Conservation (phyloP, 2,329 filamentous ascomycete genomes). For the Colletotrichum tamarilloi region DNA sequence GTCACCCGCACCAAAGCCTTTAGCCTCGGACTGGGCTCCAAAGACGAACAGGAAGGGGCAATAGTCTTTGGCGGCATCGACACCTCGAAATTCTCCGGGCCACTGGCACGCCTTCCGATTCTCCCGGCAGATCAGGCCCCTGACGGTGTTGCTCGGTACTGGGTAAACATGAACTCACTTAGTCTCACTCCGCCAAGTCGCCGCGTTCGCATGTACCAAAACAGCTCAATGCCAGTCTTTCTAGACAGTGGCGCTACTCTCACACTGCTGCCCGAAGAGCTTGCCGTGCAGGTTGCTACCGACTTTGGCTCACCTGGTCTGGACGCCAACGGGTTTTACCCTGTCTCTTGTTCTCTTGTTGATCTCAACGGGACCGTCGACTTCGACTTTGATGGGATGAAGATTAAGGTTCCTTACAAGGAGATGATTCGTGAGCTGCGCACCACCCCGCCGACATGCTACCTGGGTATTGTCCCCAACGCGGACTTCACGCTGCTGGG, state of each 20-base stretch:
- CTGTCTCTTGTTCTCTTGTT: constrained; percentile 57
- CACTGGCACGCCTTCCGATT: constrained; percentile 70
- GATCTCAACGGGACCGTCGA: constrained; percentile 55
- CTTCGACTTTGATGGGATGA: constrained; percentile 60
- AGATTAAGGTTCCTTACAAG: constrained; percentile 59
- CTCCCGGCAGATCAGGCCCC: constrained; percentile 64
- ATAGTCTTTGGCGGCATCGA: constrained; percentile 77
- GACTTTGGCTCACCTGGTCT: constrained; percentile 57
- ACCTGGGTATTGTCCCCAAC: constrained; percentile 61
- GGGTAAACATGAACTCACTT: constrained; percentile 60
- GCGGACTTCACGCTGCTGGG: constrained; percentile 64
- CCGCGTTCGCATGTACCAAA: constrained; percentile 39
- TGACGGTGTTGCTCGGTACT: constrained; percentile 64
- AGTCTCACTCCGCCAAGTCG: constrained; percentile 52
- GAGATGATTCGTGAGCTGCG: constrained; percentile 57
- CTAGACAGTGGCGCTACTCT: constrained; percentile 78
- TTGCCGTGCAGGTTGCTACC: constrained; percentile 61
- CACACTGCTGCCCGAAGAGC: constrained; percentile 70
- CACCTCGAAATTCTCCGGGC: constrained; percentile 70
- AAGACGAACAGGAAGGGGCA: constrained; percentile 68
- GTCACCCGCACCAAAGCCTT: constrained; percentile 71
- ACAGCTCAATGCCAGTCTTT: constrained; percentile 65
- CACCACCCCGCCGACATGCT: constrained; percentile 50
- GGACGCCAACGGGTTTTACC: constrained; percentile 57
- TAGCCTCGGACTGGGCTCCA: constrained; percentile 73